phyloP scores from a whole-genome alignment of 306 rosid genomes.

The Quercus engelmannii region DNA sequence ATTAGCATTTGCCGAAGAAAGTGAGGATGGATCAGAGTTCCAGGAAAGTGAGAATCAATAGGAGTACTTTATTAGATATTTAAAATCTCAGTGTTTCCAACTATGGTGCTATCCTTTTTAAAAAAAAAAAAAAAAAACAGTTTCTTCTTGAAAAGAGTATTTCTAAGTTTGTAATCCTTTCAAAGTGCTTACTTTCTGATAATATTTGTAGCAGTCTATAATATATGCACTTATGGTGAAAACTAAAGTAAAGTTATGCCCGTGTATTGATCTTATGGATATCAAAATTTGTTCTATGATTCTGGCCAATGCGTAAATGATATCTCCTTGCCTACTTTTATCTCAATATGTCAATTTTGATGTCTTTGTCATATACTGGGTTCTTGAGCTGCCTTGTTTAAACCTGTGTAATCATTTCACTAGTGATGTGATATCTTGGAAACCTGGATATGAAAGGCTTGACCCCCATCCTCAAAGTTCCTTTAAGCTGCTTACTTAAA shows the following conservation, averaged over 20 bases:
- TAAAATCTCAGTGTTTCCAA: not conserved
- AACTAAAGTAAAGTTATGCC: not conserved
- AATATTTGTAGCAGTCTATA: not conserved
- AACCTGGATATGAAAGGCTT: constrained; percentile 6
- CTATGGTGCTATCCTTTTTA: not conserved
- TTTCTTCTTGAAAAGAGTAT: not conserved
- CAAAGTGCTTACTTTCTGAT: not conserved
- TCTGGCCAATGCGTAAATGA: not conserved
- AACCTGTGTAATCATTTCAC: not conserved
- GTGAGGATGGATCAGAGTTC: not conserved
- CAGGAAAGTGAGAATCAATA: not conserved
- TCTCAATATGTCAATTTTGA: not conserved
- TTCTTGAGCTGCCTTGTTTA: constrained; percentile 5
- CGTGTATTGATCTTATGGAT: not conserved
- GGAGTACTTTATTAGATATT: not conserved
- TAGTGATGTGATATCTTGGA: constrained; percentile 6
- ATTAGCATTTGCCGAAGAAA: not conserved
- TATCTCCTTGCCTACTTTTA: not conserved
- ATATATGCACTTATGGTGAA: not conserved
- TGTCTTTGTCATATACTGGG: constrained; percentile 13
- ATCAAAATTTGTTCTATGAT: not conserved
- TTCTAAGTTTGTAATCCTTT: not conserved
- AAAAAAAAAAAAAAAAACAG: no score
- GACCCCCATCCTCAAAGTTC: constrained; percentile 5
- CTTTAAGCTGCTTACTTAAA: constrained; percentile 8